Evolutionary conservation across 805 yeast species (phyloP), one percentile per base, ranked within the genome.

Genomic region (Saccharomycopsis sp.): DNA sequence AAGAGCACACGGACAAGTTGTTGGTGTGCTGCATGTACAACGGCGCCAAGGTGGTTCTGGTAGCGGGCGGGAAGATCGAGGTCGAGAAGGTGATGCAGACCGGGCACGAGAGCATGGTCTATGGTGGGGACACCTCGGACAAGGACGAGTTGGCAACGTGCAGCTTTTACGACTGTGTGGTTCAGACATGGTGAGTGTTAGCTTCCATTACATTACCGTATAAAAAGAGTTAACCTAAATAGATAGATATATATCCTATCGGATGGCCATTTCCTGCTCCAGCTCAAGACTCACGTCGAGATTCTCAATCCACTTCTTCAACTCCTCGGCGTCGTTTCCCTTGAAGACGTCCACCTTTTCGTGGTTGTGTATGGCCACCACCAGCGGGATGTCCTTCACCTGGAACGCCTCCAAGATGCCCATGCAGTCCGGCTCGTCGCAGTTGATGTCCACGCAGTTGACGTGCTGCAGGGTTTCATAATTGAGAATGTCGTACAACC

Each of bases 1-100:
- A 76, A 0, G 41, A 49, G 0, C 42, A 35, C 7, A 26, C 38
- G 10, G 36, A 42, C 7, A 61, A 73, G 31, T 68, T 89, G 0
- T 61, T 89, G 37, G 76, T 79, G 0, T 88, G 96, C 57, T 86
- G 96, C 54, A 92, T 92, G 97, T 89, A 89, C 54, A 87, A 85
- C 50, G 98, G 98, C 13, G 95, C 95, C 1, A 67, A 87, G 43
- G 64, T 88, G 0, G 56, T 88, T 1, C 39, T 67, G n/a, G 51
- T 54, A 17, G 54, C 50, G 3, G 45, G 47, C 8, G 42, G 49
- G 2, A 39, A 43, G 6, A 34, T 38, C 9, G 34, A 21, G 15
- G 58, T 71, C 40, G 54, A 58, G 2, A 62, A 64, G 19, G 69
- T 67, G 42, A 71, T 73, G 55, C 79, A 78, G 53, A 68, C 69